Conservation (phyloP, 495 filamentous ascomycete genomes). For the Astrothelium macrocarpum region DNA sequence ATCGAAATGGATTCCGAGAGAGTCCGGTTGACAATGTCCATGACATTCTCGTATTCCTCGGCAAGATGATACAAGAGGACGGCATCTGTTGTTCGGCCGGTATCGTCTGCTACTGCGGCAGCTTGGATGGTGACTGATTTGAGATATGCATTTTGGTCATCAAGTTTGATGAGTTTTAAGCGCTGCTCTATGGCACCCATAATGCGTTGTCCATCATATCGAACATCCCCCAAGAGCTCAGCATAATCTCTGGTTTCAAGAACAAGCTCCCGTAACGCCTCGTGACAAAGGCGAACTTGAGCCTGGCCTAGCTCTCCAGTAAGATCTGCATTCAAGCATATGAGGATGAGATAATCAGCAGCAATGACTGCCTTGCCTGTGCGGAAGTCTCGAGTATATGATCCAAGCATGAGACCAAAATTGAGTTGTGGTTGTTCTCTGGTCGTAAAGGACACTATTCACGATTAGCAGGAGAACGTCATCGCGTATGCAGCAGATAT, state of each 20-base stretch:
- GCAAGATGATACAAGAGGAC: conserved; percentile 91
- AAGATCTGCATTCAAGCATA: conserved; percentile 87
- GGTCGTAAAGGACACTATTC: conserved; percentile 55
- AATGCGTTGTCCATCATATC: conserved; percentile 67
- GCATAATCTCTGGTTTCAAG: conserved; percentile 92
- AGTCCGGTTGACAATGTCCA: conserved; percentile 79
- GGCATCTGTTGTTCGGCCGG: conserved; percentile 82
- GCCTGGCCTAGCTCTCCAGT: conserved; percentile 59
- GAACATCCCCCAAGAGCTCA: conserved; percentile 84
- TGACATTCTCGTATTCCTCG: conserved; percentile 85
- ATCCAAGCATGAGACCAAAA: conserved; percentile 85
- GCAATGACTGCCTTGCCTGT: conserved; percentile 76
- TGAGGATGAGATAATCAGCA: conserved; percentile 84
- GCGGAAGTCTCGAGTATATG: conserved; percentile 93
- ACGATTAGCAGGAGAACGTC: conserved; percentile 28
- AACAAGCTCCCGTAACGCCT: conserved; percentile 88
- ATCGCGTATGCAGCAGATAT: neutral
- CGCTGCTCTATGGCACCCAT: conserved; percentile 82
- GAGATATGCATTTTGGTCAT: conserved; percentile 72
- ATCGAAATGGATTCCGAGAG: conserved; percentile 76
- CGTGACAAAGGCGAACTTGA: conserved; percentile 77
- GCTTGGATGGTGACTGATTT: conserved; percentile 80
- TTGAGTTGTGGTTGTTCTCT: conserved; percentile 79
- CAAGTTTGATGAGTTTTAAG: conserved; percentile 70
- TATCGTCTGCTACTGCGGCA: conserved; percentile 84